Evolutionary conservation across 352 stramenopile species (phyloP), one percentile per base, ranked within the genome.

Genomic region (Pythium graminicola): DNA sequence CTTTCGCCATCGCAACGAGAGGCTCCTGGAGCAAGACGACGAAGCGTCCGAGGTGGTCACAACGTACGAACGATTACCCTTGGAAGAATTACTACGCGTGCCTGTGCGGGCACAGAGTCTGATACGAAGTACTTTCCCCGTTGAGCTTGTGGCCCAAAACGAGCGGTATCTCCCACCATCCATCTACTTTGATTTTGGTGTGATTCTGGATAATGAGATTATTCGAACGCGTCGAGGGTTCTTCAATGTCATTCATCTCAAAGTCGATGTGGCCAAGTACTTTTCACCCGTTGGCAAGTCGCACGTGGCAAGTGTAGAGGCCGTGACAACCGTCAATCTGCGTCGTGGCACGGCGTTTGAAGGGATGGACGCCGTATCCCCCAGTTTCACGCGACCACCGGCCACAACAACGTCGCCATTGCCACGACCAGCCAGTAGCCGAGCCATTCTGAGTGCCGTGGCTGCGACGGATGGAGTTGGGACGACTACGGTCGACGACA

Each of bases 191-290:
- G 64, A 72, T 38, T 69, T 59, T 20, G 64, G 64, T 1, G 48
- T 71, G 36, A 68, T 71, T 59, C 54, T 68, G 42, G 65, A 71
- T 36, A 56, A 65, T 29, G 50, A 7, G 29, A 7, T 13, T 7
- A 35, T 35, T 13, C 29, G 13, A 13, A 13, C 29, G 29, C 29
- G 29, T n/a, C 54, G 63, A 1, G 67, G 77, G 1, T 88, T 88
- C 48, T 54, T 56, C 33, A 82, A 67, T 28, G 68, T 79, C 23
- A 61, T 87, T 41, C 72, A 76, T 29, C 62, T 71, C 14, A 73
- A 75, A 20, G 52, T 84, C 3, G 76, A 84, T 17, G 63, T 74
- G 4, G 57, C 72, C 47, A 72, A 66, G 39, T 76, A 75, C 43
- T 79, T 84, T 53, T 60, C 49, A 33, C 70, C n/a, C 2, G 46